phyloP scores from a whole-genome alignment of 2,329 filamentous ascomycete genomes.

The Tolypocladium paradoxum region DNA sequence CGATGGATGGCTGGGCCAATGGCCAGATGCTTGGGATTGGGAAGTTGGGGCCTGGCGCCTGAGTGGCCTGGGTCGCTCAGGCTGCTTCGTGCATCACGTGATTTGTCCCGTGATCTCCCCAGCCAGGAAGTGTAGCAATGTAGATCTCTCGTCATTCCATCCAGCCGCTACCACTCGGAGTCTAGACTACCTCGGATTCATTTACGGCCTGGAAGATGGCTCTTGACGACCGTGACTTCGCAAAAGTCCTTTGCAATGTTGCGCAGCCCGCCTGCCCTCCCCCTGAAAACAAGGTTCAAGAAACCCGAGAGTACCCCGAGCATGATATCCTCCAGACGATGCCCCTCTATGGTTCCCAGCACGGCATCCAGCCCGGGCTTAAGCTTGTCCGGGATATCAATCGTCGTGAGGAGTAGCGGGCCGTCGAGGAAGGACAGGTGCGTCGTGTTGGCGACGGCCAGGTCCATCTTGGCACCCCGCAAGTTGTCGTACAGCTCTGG shows the following conservation, averaged over 20 bases:
- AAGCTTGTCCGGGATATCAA: not conserved
- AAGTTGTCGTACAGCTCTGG: slow-evolving; percentile 4
- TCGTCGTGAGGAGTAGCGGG: slow-evolving; percentile 1
- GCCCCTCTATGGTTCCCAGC: not conserved
- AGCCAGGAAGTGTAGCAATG: no score
- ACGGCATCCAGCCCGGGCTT: not conserved
- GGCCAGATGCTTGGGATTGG: not conserved
- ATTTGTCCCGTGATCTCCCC: not conserved
- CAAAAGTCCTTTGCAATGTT: not conserved
- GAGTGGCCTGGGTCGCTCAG: no score
- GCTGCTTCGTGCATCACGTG: not conserved
- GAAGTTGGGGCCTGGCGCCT: no score
- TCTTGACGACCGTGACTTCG: not conserved
- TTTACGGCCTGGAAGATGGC: not conserved
- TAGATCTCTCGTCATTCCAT: no score
- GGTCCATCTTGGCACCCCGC: slow-evolving; percentile 5
- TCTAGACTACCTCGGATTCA: not conserved
- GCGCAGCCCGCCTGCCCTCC: not conserved
- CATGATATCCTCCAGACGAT: not conserved
- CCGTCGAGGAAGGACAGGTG: slow-evolving; percentile 12
- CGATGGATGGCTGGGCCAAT: not conserved
- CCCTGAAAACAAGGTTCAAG: not conserved
- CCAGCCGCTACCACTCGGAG: not conserved
- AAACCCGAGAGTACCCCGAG: not conserved
- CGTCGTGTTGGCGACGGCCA: slow-evolving; percentile 7